These are phyloP conservation scores for Rossbeevera mucosa DNA, from an alignment of 768 basidiomycete species.

Conservation along the genomic window DNA sequence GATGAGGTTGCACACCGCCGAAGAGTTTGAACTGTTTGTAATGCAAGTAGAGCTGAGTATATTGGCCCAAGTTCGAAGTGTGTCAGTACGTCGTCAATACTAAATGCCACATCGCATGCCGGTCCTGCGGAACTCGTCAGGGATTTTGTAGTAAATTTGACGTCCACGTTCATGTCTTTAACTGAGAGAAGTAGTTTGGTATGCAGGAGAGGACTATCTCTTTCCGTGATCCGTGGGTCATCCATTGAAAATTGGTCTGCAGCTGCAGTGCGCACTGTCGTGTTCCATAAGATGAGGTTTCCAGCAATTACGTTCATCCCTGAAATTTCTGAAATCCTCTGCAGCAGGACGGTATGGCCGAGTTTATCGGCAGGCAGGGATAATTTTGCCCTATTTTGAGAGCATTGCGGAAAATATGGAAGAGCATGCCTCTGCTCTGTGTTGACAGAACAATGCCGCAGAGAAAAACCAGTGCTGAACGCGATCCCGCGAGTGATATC, in stretches of 20 bases:
- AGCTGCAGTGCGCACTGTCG: conserved; percentile 55
- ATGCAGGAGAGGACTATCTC: conserved; percentile 43
- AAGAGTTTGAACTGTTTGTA: conserved; percentile 47
- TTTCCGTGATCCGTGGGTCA: conserved; percentile 54
- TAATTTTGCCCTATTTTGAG: conserved; percentile 49
- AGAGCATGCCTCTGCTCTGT: conserved; percentile 16
- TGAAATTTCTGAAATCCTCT: conserved; percentile 32
- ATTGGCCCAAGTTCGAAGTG: conserved; percentile 60
- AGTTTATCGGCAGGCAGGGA: conserved; percentile 50
- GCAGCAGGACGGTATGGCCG: conserved; percentile 40
- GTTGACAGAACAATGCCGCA: conserved; percentile 52
- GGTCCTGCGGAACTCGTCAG: conserved; percentile 8
- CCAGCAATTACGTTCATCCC: conserved; percentile 40
- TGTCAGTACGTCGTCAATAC: conserved; percentile 49
- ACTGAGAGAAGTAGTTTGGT: conserved; percentile 43
- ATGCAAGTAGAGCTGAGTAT: conserved; percentile 65
- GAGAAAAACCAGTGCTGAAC: conserved; percentile 47
- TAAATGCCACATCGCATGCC: conserved; percentile 40
- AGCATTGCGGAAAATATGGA: conserved; percentile 27
- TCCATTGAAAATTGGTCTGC: conserved; percentile 66
- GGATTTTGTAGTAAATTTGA: conserved; percentile 17
- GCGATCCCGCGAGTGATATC: conserved; percentile 69
- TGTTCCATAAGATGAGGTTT: conserved; percentile 42
- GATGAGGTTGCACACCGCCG: conserved; percentile 18
- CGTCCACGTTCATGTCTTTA: conserved; percentile 29